Base-by-base conservation (phyloP, 2,329 filamentous ascomycete species). In the Seiridium cupressi region DNA sequence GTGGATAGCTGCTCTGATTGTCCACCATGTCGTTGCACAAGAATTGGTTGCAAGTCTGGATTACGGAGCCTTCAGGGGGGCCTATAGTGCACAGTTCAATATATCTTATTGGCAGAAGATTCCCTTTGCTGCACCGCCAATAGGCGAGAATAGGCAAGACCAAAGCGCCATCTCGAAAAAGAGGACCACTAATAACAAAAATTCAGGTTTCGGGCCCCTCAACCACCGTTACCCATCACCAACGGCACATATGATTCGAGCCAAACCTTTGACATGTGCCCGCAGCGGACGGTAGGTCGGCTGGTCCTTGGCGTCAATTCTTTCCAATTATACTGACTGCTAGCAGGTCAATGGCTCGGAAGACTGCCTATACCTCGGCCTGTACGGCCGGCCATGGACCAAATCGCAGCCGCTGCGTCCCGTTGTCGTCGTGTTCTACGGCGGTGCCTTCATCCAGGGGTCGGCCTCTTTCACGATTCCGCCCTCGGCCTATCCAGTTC, bases 371-470 rank as follows among this genome's bases (percentile, higher is more conserved):
- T 87, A 86, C 62, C 77, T 89, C 2, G 83, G 83, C 9, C 73
- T 89, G 0, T 88, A 85, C 71, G 80, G 82, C 4, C 79, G 84
- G 0, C 85, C 84, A 3, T 88, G 84, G 84, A 73, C 68, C 0
- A 31, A 58, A 1, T 68, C 68, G 1, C 67, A 76, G n/a, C 70
- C 79, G 1, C 76, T 80, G 3, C 76, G 82, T 3, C 85, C 86
- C 0, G 85, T 89, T 0, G 77, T 89, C 0, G 79, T 88, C 3
- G 79, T 80, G 3, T 87, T 86, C 67, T 86, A 84, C 67, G 86
- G 86, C 57, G 86, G 86, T 10, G 86, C 78, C 2, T 89, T 85
- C 72, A 83, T 88, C 55, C 74, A 84, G 67, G 86, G 85, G 6
- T 77, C 77, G 36, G 85, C 82, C 0, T 79, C 74, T 44, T 84